Evolutionary conservation across 768 basidiomycete genomes (phyloP).

Genomic region (Boletus insuetus): DNA sequence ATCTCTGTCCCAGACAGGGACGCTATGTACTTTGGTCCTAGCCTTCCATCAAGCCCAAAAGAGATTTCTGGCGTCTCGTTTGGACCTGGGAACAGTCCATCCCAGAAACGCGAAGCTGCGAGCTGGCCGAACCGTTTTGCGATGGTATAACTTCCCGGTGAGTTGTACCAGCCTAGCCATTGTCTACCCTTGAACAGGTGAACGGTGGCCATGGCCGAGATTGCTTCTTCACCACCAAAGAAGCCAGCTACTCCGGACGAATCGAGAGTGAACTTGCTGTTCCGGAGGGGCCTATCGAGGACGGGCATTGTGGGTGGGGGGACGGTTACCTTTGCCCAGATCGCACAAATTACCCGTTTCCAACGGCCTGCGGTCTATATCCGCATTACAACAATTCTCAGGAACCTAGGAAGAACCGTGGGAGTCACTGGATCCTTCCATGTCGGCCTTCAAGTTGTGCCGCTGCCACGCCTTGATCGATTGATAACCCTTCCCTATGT

Average conservation of each 20-base stretch:
- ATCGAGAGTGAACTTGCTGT: conserved; percentile 21
- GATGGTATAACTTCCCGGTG: conserved; percentile 35
- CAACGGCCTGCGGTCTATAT: not conserved
- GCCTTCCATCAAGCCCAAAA: conserved; percentile 29
- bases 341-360: not conserved
- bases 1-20: conserved; percentile 30
- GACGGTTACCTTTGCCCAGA: not conserved
- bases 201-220: conserved; percentile 36
- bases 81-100: conserved; percentile 32
- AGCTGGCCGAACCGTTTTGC: conserved; percentile 33
- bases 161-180: conserved; percentile 39
- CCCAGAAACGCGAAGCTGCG: conserved; percentile 29
- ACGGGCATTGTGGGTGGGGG: conserved; percentile 15
- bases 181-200: conserved; percentile 31
- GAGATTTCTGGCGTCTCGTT: conserved; percentile 25
- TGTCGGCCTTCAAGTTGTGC: not conserved
- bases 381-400: not conserved
- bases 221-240: conserved; percentile 38
- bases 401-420: not conserved
- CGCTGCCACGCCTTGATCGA: not conserved
- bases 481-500: too few species aligned
- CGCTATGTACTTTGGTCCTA: conserved; percentile 27
- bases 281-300: conserved; percentile 8
- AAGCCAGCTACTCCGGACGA: conserved; percentile 34
- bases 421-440: not conserved